Percentiles rank a stretch among this genome's conserved stretches.
Evolutionary conservation across 495 filamentous ascomycete genomes (phyloP).

Genomic region (Podospora sp.): DNA sequence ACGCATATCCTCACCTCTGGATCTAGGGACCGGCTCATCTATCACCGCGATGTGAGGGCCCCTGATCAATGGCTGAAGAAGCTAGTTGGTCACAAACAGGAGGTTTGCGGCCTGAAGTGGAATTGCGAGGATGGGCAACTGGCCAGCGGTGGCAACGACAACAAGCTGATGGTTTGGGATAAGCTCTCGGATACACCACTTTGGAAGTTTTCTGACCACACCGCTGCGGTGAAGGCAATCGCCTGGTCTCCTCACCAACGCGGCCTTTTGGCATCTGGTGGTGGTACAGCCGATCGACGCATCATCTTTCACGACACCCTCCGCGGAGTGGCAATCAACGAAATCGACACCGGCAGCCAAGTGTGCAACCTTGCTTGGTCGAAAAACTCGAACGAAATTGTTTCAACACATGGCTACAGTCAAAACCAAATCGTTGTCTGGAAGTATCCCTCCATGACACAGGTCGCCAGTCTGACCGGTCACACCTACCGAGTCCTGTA

Average conservation of each 20-base stretch:
- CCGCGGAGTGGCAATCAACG: slow-evolving; percentile 72
- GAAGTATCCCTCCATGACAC: slow-evolving; percentile 98
- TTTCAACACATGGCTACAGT: slow-evolving; percentile 95
- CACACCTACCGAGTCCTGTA: slow-evolving; percentile 97
- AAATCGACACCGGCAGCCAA: slow-evolving; percentile 93
- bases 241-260: slow-evolving; percentile 98
- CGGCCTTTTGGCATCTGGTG: slow-evolving; percentile 90
- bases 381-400: slow-evolving; percentile 94
- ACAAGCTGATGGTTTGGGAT: slow-evolving; percentile 98
- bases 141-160: slow-evolving; percentile 97
- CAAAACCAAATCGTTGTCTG: slow-evolving; percentile 98
- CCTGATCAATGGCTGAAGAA: slow-evolving; percentile 86
- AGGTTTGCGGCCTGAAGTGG: slow-evolving; percentile 97
- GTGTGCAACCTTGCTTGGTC: slow-evolving; percentile 97
- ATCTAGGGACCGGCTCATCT: slow-evolving; percentile 89
- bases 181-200: slow-evolving; percentile 82
- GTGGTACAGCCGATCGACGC: slow-evolving; percentile 89
- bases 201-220: slow-evolving; percentile 91
- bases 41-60: slow-evolving; percentile 92
- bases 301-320: slow-evolving; percentile 98
- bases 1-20: slow-evolving; percentile 96
- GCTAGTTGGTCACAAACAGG: slow-evolving; percentile 93
- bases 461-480: slow-evolving; percentile 90
- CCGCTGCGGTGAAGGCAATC: slow-evolving; percentile 94
- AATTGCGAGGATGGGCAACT: slow-evolving; percentile 93